Evolutionary conservation across 176 grass and related monocot species (phyloP), one percentile per base, ranked within the genome.

Genomic region (Oryza longistaminata): DNA sequence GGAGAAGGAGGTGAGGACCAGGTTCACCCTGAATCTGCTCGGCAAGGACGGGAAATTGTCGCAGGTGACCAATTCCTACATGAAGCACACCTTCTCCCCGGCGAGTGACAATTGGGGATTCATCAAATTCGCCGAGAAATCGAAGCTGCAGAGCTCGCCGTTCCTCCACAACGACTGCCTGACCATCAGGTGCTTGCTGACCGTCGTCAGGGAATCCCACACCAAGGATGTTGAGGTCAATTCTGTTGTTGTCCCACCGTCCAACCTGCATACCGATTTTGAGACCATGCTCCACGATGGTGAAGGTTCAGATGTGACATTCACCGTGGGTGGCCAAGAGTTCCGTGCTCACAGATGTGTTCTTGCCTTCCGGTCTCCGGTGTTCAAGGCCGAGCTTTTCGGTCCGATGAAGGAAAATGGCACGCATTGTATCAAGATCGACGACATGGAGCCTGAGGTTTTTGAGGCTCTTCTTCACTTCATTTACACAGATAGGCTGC

Each of bases 391-490:
- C 0, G 81, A 82, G 82, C 71, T 91, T 33, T 85, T 88, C n/a
- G 76, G 89, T 24, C 70, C 64, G 3, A 55, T 88, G 19, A 91
- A 71, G 16, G 89, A 91, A 10, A 72, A 85, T 0, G 65, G 11
- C 12, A 55, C 58, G 4, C 26, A 45, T 3, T 46, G 24, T 22
- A 91, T 91, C 65, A 29, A 44, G 66, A 85, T 91, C 37, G 68
- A 85, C 0, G 89, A 88, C 61, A 91, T 88, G 81, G 85, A 91
- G 44, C 85, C 81, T 5, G 7, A 31, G 3, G 83, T 88, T 35
- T 91, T 91, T 1, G 72, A 91, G 85, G 71, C 71, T 0, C 82
- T 91, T 0, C 89, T 91, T 22, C 77, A 85, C 64, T 91, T 75
- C 74, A 87, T 90, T 31, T 90, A 90, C 68, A 83, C 78, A 0